phyloP scores from a whole-genome alignment of 495 filamentous ascomycete genomes.

The Aspergillus sclerotioniger region DNA sequence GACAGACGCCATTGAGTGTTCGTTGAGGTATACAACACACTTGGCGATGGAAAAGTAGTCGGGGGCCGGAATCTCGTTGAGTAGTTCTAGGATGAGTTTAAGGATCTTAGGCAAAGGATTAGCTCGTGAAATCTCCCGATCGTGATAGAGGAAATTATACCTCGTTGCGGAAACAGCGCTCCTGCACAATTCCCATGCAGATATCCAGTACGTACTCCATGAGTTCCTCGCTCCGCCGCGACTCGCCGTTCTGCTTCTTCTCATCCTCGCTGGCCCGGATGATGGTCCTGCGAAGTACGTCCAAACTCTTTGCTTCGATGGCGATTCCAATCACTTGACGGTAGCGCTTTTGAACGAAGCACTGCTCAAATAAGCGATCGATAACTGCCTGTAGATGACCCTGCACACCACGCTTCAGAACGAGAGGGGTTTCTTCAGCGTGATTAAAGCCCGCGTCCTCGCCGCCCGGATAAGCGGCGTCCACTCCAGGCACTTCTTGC shows the following conservation, averaged over 20 bases:
- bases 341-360: slow-evolving; percentile 82
- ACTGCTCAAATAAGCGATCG: slow-evolving; percentile 85
- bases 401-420: slow-evolving; percentile 57
- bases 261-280: slow-evolving; percentile 76
- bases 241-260: slow-evolving; percentile 60
- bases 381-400: slow-evolving; percentile 77
- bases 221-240: slow-evolving; percentile 77
- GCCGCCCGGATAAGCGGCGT: slow-evolving; percentile 52
- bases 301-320: slow-evolving; percentile 89
- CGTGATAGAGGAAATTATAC: slow-evolving; percentile 38
- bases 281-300: slow-evolving; percentile 84
- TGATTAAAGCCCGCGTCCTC: slow-evolving; percentile 52
- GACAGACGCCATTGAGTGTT: slow-evolving; percentile 85
- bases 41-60: slow-evolving; percentile 99
- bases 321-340: slow-evolving; percentile 98
- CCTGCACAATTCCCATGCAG: slow-evolving; percentile 97
- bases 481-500: slow-evolving; percentile 62
- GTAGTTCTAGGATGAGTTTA: slow-evolving; percentile 79
- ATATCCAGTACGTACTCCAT: slow-evolving; percentile 96
- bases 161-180: slow-evolving; percentile 79
- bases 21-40: slow-evolving; percentile 94
- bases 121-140: slow-evolving; percentile 13
- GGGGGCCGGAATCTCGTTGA: slow-evolving; percentile 83
- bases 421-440: slow-evolving; percentile 54
- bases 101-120: slow-evolving; percentile 60